A percentile compares a stretch with the other conserved stretches of the same genome.
These are phyloP conservation scores for Mortierella sp. DNA, from an alignment of 371 early-diverging fungal genomes.

Conservation along the genomic window DNA sequence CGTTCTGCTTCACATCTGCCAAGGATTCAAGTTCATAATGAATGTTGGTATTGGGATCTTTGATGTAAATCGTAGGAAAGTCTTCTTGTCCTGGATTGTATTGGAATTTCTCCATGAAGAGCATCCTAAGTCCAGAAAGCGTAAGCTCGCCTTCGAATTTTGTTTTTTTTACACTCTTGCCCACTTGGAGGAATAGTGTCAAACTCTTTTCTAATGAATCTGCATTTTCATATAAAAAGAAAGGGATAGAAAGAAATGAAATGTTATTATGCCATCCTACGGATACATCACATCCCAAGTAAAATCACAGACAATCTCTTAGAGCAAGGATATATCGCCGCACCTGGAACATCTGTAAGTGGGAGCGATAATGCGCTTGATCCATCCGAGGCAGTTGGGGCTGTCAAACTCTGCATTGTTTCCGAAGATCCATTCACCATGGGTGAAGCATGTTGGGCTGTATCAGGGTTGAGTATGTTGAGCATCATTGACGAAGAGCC, in stretches of 20 bases:
- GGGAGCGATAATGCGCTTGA: slow-evolving; percentile 27
- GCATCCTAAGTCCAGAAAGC: slow-evolving; percentile 68
- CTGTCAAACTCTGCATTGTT: slow-evolving; percentile 3
- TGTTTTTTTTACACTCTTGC: slow-evolving; percentile 64
- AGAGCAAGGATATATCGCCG: background rate
- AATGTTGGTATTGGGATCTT: slow-evolving; percentile 69
- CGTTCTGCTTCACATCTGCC: slow-evolving; percentile 69
- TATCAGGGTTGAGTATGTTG: background rate
- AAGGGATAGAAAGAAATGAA: background rate
- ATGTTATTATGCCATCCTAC: background rate
- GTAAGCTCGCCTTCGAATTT: slow-evolving; percentile 69
- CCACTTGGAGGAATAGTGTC: slow-evolving; percentile 66
- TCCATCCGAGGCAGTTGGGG: slow-evolving; percentile 11
- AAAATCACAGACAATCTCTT: background rate
- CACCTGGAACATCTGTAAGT: slow-evolving; percentile 5
- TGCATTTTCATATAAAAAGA: background rate
- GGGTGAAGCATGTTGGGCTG: background rate
- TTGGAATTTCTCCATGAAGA: slow-evolving; percentile 75
- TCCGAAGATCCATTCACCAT: slow-evolving; percentile 19
- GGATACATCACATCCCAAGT: background rate
- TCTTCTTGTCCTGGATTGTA: slow-evolving; percentile 72
- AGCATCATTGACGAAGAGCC: slow-evolving; percentile 36
- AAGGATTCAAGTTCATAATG: slow-evolving; percentile 80
- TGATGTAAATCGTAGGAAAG: slow-evolving; percentile 78
- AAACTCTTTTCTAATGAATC: slow-evolving; percentile 25